A percentile compares a stretch with the other conserved stretches of the same genome.
Conservation (phyloP, 2,329 filamentous ascomycete genomes). For the Colletotrichum echinochloae region DNA sequence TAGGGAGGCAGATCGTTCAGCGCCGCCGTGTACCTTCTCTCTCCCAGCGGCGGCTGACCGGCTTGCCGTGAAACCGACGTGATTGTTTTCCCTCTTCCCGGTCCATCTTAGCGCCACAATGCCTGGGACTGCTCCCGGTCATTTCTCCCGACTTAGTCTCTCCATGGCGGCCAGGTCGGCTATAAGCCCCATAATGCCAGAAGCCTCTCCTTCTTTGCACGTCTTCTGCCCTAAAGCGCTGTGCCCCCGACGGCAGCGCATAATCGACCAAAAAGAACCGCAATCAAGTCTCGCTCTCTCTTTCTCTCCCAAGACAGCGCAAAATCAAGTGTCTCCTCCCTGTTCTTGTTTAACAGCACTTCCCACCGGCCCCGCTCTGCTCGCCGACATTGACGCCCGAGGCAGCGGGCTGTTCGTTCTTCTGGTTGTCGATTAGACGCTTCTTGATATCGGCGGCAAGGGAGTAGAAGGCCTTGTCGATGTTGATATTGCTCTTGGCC, state of each 20-base stretch:
- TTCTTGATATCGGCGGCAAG: slow-evolving; percentile 98
- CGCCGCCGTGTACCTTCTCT: slow-evolving; percentile 16
- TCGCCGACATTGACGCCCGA: slow-evolving; percentile 77
- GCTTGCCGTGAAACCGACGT: slow-evolving; percentile 1
- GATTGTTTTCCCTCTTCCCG: neutral
- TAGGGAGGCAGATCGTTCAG: neutral
- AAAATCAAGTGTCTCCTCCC: neutral
- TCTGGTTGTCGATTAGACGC: slow-evolving; percentile 91
- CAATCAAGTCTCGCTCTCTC: slow-evolving; percentile 24
- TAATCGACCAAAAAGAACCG: slow-evolving; percentile 24
- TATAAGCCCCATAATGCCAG: slow-evolving; percentile 18
- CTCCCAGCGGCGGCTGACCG: slow-evolving; percentile 12
- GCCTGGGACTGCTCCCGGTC: neutral
- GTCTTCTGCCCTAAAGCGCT: slow-evolving; percentile 1
- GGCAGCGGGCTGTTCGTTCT: slow-evolving; percentile 72
- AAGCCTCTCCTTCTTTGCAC: slow-evolving; percentile 1
- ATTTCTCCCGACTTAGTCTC: slow-evolving; percentile 4
- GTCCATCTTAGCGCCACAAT: neutral
- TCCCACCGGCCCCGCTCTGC: slow-evolving; percentile 69
- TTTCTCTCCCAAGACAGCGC: slow-evolving; percentile 16
- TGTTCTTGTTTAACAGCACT: slow-evolving; percentile 76
- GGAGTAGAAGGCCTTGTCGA: slow-evolving; percentile 98
- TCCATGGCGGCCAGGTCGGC: slow-evolving; percentile 8
- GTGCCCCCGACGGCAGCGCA: slow-evolving; percentile 26
- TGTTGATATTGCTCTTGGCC: slow-evolving; percentile 99